A percentile compares a stretch with the other conserved stretches of the same genome.
Conservation (phyloP, 768 basidiomycete genomes). For the Mycena vulgaris region DNA sequence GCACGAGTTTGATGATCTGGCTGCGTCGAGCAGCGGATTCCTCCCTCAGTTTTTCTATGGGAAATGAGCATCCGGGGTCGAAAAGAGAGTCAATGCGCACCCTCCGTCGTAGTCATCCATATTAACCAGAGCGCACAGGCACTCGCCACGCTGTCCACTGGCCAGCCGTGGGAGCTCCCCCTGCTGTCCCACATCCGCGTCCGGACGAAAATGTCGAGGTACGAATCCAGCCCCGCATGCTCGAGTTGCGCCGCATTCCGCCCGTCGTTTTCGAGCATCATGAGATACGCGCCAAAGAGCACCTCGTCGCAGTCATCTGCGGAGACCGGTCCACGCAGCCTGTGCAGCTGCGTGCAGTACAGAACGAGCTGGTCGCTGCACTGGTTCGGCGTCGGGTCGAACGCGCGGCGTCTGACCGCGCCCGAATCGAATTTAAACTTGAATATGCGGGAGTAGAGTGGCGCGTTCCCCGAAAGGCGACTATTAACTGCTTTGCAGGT, state of each 20-base stretch:
- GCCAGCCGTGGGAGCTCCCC: conserved; percentile 66
- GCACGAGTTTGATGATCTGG: conserved; percentile 50
- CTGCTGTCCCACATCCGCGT: conserved; percentile 61
- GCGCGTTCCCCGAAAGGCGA: conserved; percentile 50
- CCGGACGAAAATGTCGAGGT: conserved; percentile 62
- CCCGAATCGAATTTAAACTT: conserved; percentile 68
- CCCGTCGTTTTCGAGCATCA: conserved; percentile 80
- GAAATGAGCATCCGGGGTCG: conserved; percentile 4
- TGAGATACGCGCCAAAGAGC: conserved; percentile 66
- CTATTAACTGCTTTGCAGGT: conserved; percentile 58
- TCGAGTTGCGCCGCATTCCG: conserved; percentile 72
- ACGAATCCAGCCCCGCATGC: conserved; percentile 63
- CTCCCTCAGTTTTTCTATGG: conserved; percentile 45
- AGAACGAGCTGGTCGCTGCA: conserved; percentile 54
- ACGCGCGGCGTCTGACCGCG: conserved; percentile 66
- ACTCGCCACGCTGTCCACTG: conserved; percentile 63
- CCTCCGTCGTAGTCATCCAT: conserved; percentile 71
- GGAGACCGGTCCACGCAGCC: conserved; percentile 52
- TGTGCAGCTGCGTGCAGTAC: conserved; percentile 57
- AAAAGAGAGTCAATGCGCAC: conserved; percentile 51
- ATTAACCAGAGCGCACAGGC: conserved; percentile 73
- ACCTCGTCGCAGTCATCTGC: conserved; percentile 51
- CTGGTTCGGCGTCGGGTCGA: conserved; percentile 52
- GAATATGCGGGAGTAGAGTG: conserved; percentile 71
- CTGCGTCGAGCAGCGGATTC: conserved; percentile 49